Percentiles rank a stretch among this genome's conserved stretches.
These are phyloP conservation scores for Jaenimonas drosophilae DNA, from an alignment of 208 protist species.

Conservation along the genomic window DNA sequence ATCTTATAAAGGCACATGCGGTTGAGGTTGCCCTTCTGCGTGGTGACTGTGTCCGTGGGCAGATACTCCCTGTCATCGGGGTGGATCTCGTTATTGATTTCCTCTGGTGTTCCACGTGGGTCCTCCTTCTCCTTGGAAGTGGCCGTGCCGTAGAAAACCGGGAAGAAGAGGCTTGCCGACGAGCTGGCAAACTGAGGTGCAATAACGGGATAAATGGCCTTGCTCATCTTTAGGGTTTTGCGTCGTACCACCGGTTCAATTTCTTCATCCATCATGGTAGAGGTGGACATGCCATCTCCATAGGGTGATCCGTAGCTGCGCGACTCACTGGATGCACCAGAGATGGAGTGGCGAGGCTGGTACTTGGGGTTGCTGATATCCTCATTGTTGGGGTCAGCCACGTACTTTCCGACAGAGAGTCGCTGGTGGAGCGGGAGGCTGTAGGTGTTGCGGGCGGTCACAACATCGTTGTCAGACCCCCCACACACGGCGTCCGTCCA, in stretches of 20 bases:
- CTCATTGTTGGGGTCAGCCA: conserved; percentile 46
- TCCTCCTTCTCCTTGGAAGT: conserved; percentile 14
- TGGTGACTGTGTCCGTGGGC: conserved; percentile 23
- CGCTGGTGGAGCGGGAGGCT: conserved; percentile 18
- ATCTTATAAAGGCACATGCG: conserved; percentile 87
- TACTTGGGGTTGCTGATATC: conserved; percentile 80
- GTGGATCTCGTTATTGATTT: conserved; percentile 61
- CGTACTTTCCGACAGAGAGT: conserved; percentile 65
- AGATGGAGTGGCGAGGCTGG: conserved; percentile 6
- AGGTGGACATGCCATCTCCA: too few relatives aligned
- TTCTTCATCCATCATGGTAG: too few relatives aligned
- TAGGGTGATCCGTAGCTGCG: too few relatives aligned
- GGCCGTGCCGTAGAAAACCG: conserved; percentile 40
- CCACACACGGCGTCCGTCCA: conserved; percentile 42
- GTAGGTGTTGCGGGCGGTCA: conserved; percentile 47
- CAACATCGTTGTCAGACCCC: conserved; percentile 29
- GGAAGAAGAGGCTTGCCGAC: conserved; percentile 65
- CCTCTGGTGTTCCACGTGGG: conserved; percentile 25
- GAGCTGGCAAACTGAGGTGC: conserved; percentile 46
- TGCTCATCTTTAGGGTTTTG: background rate
- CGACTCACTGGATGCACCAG: too few relatives aligned
- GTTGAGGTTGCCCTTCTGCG: conserved; percentile 78
- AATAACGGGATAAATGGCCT: conserved; percentile 32
- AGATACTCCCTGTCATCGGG: conserved; percentile 44
- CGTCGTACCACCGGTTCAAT: too few relatives aligned